These are phyloP conservation scores for Botrytis tulipae DNA, from an alignment of 2,329 filamentous ascomycete genomes.

Conservation along the genomic window DNA sequence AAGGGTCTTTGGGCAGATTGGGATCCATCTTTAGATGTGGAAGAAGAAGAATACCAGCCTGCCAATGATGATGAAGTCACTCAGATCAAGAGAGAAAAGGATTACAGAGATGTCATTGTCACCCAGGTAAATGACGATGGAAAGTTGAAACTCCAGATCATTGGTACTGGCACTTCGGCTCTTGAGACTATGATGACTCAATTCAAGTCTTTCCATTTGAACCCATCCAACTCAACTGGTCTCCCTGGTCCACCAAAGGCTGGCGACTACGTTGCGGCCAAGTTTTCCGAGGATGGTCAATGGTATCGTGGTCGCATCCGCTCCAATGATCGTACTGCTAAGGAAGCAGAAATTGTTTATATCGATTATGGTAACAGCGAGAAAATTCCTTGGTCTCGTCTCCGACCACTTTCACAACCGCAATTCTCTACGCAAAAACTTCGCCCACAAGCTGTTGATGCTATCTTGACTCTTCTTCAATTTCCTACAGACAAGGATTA, in stretches of 20 bases:
- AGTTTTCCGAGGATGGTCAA: constrained; percentile 82
- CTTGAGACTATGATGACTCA: constrained; percentile 86
- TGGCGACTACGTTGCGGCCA: constrained; percentile 86
- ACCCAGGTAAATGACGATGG: constrained; percentile 84
- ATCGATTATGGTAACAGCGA: constrained; percentile 97
- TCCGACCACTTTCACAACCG: constrained; percentile 75
- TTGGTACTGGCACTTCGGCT: constrained; percentile 80
- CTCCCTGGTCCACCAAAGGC: constrained; percentile 79
- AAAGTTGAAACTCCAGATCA: constrained; percentile 85
- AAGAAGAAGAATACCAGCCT: constrained; percentile 53
- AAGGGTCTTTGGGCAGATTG: constrained; percentile 93
- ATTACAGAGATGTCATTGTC: constrained; percentile 92
- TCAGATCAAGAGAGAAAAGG: constrained; percentile 63
- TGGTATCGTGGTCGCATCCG: constrained; percentile 95
- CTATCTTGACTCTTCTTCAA: constrained; percentile 83
- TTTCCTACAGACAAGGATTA: constrained; percentile 82
- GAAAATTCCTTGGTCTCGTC: constrained; percentile 76
- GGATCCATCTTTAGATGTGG: constrained; percentile 82
- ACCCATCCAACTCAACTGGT: constrained; percentile 73
- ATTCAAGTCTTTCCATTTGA: constrained; percentile 88
- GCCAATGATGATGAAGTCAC: constrained; percentile 52
- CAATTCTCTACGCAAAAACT: constrained; percentile 81
- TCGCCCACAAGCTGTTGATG: constrained; percentile 83
- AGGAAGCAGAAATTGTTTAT: constrained; percentile 88
- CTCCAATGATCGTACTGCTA: constrained; percentile 86